Conservation (phyloP, 129 eudicot genomes). For the Heracleum sosnowskyi region DNA sequence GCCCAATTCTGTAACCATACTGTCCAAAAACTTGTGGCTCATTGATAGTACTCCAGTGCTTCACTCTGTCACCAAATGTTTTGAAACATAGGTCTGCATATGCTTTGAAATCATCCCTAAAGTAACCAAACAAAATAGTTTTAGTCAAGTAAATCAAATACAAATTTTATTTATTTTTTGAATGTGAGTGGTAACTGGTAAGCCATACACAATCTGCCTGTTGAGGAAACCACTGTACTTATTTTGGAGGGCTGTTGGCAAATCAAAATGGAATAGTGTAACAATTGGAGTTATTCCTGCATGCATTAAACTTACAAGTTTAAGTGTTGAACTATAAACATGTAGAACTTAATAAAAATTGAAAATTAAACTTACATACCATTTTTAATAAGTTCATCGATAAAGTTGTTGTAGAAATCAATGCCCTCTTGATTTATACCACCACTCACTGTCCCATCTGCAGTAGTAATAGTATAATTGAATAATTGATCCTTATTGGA, state of each 20-base stretch:
- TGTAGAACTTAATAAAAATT: neutral
- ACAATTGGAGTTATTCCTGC: constrained; percentile 17
- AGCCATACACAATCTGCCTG: constrained; percentile 10
- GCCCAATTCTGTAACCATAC: constrained; percentile 6
- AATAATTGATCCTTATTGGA: neutral
- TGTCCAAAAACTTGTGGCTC: constrained; percentile 19
- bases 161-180: neutral
- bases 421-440: constrained; percentile 15
- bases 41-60: constrained; percentile 14
- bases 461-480: neutral
- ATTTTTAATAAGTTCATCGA: constrained; percentile 11
- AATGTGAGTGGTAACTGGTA: neutral
- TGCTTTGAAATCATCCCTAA: constrained; percentile 16
- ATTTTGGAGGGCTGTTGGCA: constrained; percentile 11
- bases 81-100: constrained; percentile 14
- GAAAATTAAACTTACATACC: neutral
- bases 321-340: neutral
- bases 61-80: constrained; percentile 14
- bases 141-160: neutral
- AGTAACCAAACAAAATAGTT: neutral
- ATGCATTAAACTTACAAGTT: neutral
- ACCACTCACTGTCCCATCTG: constrained; percentile 15
- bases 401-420: constrained; percentile 12
- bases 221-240: constrained; percentile 15
- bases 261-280: constrained; percentile 11